Base-by-base conservation (phyloP, 2,329 filamentous ascomycete species). In the Stemphylium vesicarium region DNA sequence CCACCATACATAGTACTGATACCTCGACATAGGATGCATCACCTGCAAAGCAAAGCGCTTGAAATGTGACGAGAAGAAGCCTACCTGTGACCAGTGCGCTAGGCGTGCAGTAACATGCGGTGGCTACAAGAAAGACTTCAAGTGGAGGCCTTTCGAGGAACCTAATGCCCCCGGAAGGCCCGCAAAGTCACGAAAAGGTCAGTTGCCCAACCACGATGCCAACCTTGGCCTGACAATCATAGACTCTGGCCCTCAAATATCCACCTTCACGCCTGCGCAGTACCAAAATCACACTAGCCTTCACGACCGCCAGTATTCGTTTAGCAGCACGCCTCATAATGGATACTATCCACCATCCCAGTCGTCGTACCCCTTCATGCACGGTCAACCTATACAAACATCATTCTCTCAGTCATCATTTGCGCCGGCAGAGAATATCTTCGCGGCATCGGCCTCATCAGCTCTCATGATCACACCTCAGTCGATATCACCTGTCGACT, bases 101-200 rank as follows among this genome's bases (percentile, higher is more conserved):
- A 84, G 84, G 63, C 81, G 88, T 48, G 85, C 83, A 59, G 87
- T 90, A 18, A 71, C 78, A 3, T 91, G 88, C 69, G 88, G 87
- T 54, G 88, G 88, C 32, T 91, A 90, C 75, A 88, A 86, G 73
- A 91, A 89, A 71, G 85, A 89, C 71, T 90, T 89, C 77, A 90
- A 90, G 79, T 91, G 88, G 88, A 80, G 86, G 47, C 82, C 86
- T 0, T 89, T 89, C 63, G 86, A 88, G 66, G 87, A 90, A 61
- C 81, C 84, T 41, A 85, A 77, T 50, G 80, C 86, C 59, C 74
- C 75, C 16, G 75, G 75, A 45, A 84, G 81, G 62, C 68, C 70
- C 7, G 39, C 32, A 7, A 83, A 80, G 63, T 57, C 75, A 36
- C 83, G 79, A 68, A 83, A 81, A 75, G 72, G 79, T 79, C 63